Conservation (phyloP, 257 asterid genomes). For the Craterostigma plantagineum region DNA sequence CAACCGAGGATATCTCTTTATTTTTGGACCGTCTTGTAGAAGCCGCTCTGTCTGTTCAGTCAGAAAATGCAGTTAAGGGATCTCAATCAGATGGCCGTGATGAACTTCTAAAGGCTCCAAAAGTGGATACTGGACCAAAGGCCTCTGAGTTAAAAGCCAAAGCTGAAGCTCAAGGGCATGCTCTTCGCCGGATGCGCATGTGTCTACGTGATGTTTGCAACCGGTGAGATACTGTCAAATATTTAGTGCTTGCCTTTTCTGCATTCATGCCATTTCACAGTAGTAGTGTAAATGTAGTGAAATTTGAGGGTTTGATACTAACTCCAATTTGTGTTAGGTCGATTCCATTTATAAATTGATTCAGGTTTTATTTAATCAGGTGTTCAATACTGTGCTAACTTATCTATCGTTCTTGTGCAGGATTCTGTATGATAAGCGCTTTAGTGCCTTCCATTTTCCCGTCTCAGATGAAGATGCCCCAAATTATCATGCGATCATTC, state of each 20-base stretch:
- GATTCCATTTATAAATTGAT: no score
- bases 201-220: constrained; percentile 96
- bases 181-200: constrained; percentile 96
- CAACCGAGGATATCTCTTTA: constrained; percentile 54
- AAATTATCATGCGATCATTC: constrained; percentile 77
- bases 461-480: constrained; percentile 98
- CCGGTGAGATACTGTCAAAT: constrained; percentile 33
- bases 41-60: constrained; percentile 71
- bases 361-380: no score
- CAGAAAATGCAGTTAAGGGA: constrained; percentile 25
- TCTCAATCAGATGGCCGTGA: constrained; percentile 31
- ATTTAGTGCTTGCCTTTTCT: no score
- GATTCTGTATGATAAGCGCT: constrained; percentile 80
- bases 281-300: no score
- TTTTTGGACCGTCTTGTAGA: constrained; percentile 63
- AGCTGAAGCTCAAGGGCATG: constrained; percentile 96
- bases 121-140: constrained; percentile 70
- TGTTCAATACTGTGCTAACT: constrained; percentile 1
- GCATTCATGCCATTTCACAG: no score
- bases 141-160: constrained; percentile 81
- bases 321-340: no score
- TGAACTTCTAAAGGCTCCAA: constrained; percentile 97
- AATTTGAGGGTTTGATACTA: no score
- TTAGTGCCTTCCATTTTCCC: constrained; percentile 76
- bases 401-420: constrained; percentile 22